These are phyloP conservation scores for Avicennia marina DNA, from an alignment of 257 asterid genomes.

Conservation along the genomic window DNA sequence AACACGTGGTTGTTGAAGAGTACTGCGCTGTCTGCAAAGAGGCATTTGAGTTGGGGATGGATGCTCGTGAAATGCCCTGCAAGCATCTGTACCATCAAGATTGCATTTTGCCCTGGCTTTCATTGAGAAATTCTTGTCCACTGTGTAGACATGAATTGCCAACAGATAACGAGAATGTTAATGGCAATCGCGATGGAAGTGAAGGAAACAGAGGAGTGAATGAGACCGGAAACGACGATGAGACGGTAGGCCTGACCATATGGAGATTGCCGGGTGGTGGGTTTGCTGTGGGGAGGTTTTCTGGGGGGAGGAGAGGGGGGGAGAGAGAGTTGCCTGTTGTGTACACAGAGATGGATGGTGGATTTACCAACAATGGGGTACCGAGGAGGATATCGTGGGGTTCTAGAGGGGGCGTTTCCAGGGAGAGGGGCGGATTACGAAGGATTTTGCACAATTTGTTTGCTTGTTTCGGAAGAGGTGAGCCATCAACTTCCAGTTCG, in stretches of 20 bases:
- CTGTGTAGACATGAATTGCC: constrained; percentile 78
- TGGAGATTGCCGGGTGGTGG: constrained; percentile 96
- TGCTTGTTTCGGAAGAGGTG: constrained; percentile 60
- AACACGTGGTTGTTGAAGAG: constrained; percentile 42
- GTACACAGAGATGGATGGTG: constrained; percentile 89
- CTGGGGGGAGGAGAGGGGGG: constrained; percentile 75
- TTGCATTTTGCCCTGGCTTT: constrained; percentile 75
- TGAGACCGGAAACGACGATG: constrained; percentile 44
- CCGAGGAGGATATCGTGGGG: constrained; percentile 78
- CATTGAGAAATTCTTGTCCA: constrained; percentile 72
- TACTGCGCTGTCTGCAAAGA: constrained; percentile 87
- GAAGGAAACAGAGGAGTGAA: constrained; percentile 29
- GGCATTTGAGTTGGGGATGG: constrained; percentile 59
- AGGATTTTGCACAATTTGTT: constrained; percentile 45
- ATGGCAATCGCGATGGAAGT: constrained; percentile 15
- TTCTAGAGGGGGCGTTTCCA: constrained; percentile 48
- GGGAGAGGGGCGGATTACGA: constrained; percentile 54
- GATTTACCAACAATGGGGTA: constrained; percentile 55
- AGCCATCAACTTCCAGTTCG: constrained; percentile 36
- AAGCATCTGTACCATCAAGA: constrained; percentile 78
- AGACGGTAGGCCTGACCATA: constrained; percentile 68
- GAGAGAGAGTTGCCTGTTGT: constrained; percentile 84
- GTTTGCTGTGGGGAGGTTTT: constrained; percentile 81
- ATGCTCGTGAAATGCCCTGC: constrained; percentile 87
- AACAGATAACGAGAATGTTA: constrained; percentile 26